phyloP scores from a whole-genome alignment of 257 asterid species.

The Solanum clarkiae region DNA sequence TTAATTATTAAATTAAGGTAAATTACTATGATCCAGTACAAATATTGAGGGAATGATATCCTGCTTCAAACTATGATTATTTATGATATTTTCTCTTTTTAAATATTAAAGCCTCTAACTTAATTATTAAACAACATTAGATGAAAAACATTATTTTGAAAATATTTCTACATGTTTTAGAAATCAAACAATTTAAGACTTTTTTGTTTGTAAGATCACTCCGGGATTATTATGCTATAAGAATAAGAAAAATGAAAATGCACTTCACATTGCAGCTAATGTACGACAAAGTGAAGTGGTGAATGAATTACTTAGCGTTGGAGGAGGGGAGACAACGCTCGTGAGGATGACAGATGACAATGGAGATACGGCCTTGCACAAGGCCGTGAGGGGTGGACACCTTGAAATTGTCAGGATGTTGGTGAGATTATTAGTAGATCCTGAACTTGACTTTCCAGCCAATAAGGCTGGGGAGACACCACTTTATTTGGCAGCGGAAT shows the following conservation, averaged over 20 bases:
- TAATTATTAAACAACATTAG: too few species aligned
- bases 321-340: fast-evolving
- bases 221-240: not conserved
- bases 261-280: conserved; percentile 12
- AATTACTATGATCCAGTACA: too few species aligned
- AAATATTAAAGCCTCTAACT: too few species aligned
- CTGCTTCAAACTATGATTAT: not conserved
- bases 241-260: conserved; percentile 4
- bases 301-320: not conserved
- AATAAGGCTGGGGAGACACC: not conserved
- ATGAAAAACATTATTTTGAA: too few species aligned
- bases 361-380: conserved; percentile 1
- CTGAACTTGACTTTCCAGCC: not conserved
- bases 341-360: not conserved
- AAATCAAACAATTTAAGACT: too few species aligned
- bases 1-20: too few species aligned
- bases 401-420: not conserved
- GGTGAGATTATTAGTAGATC: not conserved
- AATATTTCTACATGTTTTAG: too few species aligned
- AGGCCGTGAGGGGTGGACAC: not conserved
- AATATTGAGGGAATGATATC: too few species aligned
- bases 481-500: not conserved
- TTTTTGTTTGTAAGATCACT: not conserved
- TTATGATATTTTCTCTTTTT: too few species aligned
- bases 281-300: not conserved